phyloP scores from a whole-genome alignment of 139 green algal species.

The Coelastrella sp. region DNA sequence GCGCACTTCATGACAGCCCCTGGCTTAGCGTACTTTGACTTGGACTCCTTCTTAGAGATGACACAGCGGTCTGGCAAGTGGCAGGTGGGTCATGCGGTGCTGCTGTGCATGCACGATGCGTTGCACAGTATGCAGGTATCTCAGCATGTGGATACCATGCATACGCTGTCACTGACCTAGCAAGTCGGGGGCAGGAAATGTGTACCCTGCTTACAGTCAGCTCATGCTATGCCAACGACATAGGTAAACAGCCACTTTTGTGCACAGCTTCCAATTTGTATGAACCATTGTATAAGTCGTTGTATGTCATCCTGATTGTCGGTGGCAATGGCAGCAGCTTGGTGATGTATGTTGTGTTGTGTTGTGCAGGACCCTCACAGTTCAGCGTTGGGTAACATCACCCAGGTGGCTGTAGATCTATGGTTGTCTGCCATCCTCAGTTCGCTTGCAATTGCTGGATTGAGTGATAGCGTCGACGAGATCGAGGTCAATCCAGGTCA shows the following conservation, averaged over 20 bases:
- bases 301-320: too few species aligned
- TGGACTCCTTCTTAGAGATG: conserved; percentile 83
- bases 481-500: conserved; percentile 42
- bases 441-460: neutral
- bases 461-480: neutral
- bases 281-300: too few species aligned
- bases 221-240: too few species aligned
- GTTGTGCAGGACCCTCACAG: neutral
- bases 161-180: too few species aligned
- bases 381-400: neutral
- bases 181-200: too few species aligned
- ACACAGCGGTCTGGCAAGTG: conserved; percentile 86
- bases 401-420: neutral
- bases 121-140: too few species aligned
- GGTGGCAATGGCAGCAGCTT: too few species aligned
- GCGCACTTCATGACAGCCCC: conserved; percentile 53
- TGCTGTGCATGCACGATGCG: neutral
- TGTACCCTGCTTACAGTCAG: too few species aligned
- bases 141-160: too few species aligned
- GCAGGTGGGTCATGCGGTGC: conserved; percentile 75
- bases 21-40: conserved; percentile 83
- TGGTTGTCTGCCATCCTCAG: conserved; percentile 15
- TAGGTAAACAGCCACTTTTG: too few species aligned
- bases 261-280: too few species aligned
- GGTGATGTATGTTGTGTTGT: too few species aligned